Evolutionary conservation across 2,329 filamentous ascomycete genomes (phyloP), one percentile per base, ranked within the genome.

Genomic region (Calonectria montana): DNA sequence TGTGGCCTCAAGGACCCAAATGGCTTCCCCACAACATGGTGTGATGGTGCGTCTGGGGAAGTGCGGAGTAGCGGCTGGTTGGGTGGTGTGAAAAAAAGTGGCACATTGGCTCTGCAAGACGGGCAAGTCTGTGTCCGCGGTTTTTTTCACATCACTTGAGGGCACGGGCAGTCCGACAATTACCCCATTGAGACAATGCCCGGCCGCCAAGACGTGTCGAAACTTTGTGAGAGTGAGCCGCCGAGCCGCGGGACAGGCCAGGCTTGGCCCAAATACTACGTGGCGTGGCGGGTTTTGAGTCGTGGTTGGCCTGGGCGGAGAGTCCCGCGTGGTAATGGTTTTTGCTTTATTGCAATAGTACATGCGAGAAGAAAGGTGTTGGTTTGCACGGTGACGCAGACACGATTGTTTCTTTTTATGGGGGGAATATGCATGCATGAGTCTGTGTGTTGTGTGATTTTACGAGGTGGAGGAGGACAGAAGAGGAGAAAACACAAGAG

Each of bases 171-270:
- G 53, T 55, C 74, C 75, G 75, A 76, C 53, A 10, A 76, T 75
- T 76, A 70, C 75, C 71, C 75, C 75, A 69, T 76, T 57, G 2
- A 73, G 75, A 21, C 59, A 70, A 64, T 43, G 57, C 62, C 59
- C 45, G 18, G 61, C 39, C 65, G 15, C 68, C 73, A 21, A 75
- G 73, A 53, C 74, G 65, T 29, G 71, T 71, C 5, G 74, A 69
- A 10, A 72, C 71, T 18, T 69, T 71, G 1, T 29, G 37, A 21
- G 37, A 41, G 18, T 23, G 21, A 62, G 37, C 39, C 57, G 57
- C 57, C 57, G 57, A 61, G 23, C 39, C 37, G 57, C 25, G 57
- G 57, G 57, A 29, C 53, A 43, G 57, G 25, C 57, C 57, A 43
- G 16, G 39, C 39, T 31, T 45, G 57, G 39, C 18, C 31, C 57